Base-by-base conservation (phyloP, 2,329 filamentous ascomycete genomes). In the Madurella fahalii region DNA sequence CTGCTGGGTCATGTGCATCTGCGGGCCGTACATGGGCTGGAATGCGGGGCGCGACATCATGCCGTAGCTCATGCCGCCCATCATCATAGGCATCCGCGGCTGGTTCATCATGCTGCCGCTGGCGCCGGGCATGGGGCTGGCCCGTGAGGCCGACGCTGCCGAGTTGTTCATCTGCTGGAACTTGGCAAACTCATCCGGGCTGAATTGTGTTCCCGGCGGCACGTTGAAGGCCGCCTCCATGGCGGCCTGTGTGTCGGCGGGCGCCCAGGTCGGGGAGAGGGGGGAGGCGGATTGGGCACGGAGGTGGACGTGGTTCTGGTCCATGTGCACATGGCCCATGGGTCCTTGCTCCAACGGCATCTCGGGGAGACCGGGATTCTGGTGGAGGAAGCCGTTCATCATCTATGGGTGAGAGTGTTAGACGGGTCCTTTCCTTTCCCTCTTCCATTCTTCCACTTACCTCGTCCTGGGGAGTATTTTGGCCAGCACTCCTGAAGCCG, bases 381-480 rank as follows among this genome's bases (percentile, higher is more conserved):
- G 87, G 68, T 95, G 90, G 66, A 95, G 81, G 70, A 96, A 96
- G 57, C 90, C 87, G 67, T 95, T 91, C 84, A 96, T 89, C 86
- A 93, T 91, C 90, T 95, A 64, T 16, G 2, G 13, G 2, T n/a
- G 41, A 45, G 52, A 45, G 20, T 39, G 17, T 18, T 15, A 18
- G 20, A 56, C 4, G 53, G 47, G 11, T 50, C 25, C 17, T 44
- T 30, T 9, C 40, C 9, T 40, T 7, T 40, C n/a, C 8, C 20
- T 43, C 32, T 31, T 17, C 2, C 13, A 2, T 11, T 31, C 30
- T 9, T 12, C 9, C 7, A 57, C 53, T 49, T 70, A 83, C 88
- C 79, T 88, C 84, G 69, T 95, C 90, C 64, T 91, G 89, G 46
- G 83, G 83, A 41, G 80, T 81, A 65, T 83, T 83, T 68, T 84